Conservation (phyloP, 2,329 filamentous ascomycete genomes). For the Teratosphaeria epicoccoides region DNA sequence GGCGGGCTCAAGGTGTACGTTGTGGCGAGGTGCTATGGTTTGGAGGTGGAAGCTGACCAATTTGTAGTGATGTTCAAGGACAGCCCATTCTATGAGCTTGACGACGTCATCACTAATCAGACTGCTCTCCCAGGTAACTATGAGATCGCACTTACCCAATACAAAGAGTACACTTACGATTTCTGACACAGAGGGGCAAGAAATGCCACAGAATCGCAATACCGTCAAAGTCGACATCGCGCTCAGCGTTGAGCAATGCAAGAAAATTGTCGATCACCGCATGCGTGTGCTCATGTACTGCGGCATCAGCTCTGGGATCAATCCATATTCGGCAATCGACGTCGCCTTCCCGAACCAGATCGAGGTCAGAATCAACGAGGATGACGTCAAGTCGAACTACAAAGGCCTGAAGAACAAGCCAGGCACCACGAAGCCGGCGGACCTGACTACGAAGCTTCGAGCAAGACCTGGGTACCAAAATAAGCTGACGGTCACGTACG, state of each 20-base stretch:
- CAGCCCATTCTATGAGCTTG: constrained; percentile 68
- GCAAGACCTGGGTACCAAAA: constrained; percentile 63
- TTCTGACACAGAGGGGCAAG: constrained; percentile 30
- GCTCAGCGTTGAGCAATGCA: constrained; percentile 43
- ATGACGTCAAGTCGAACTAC: constrained; percentile 84
- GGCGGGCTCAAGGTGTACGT: constrained; percentile 12
- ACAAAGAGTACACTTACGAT: constrained; percentile 20
- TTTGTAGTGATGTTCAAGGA: constrained; percentile 46
- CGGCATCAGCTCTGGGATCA: constrained; percentile 42
- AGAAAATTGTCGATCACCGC: constrained; percentile 50
- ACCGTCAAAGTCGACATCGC: constrained; percentile 49
- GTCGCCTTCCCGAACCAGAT: constrained; percentile 86
- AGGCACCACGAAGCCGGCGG: constrained; percentile 84
- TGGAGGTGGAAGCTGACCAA: background rate
- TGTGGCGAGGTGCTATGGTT: background rate
- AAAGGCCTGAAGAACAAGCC: constrained; percentile 93
- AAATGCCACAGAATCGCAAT: constrained; percentile 49
- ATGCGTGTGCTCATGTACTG: constrained; percentile 77
- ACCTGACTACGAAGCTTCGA: constrained; percentile 70
- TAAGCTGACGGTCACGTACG: constrained; percentile 76
- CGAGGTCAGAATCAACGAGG: constrained; percentile 80
- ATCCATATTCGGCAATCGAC: constrained; percentile 49
- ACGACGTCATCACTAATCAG: constrained; percentile 38
- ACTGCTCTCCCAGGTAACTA: constrained; percentile 54
- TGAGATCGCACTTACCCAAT: constrained; percentile 2